Conservation (phyloP, 768 basidiomycete genomes). For the Collybiopsis luxurians region DNA sequence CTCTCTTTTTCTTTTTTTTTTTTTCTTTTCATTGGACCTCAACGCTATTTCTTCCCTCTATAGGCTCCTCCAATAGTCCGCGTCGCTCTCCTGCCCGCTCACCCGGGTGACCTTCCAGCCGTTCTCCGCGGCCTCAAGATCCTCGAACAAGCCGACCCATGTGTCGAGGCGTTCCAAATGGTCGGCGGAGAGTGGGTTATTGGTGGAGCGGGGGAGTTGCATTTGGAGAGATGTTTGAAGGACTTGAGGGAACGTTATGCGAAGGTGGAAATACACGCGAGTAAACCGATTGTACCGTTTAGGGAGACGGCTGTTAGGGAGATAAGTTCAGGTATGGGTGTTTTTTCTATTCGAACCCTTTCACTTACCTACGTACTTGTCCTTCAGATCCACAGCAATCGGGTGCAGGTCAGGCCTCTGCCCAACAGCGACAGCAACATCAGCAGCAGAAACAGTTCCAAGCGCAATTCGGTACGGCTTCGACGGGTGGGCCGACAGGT, state of each 20-base stretch:
- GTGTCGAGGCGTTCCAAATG: constrained; percentile 96
- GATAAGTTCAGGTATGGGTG: constrained; percentile 41
- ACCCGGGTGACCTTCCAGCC: constrained; percentile 85
- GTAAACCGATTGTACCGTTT: constrained; percentile 96
- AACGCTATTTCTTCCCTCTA: no score
- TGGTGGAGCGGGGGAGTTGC: constrained; percentile 91
- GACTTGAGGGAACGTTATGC: constrained; percentile 97
- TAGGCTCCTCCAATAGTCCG: constrained; percentile 91
- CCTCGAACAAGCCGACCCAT: constrained; percentile 93
- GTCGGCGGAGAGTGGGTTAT: constrained; percentile 98
- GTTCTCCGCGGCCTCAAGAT: constrained; percentile 84
- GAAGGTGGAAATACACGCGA: constrained; percentile 87
- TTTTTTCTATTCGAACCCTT: constrained; percentile 9
- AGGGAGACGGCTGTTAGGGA: constrained; percentile 90
- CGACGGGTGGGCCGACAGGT: neutral
- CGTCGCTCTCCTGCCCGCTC: constrained; percentile 86
- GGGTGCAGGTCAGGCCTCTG: no score
- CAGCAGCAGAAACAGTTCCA: constrained; percentile 3
- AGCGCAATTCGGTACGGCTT: neutral
- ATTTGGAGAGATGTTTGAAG: constrained; percentile 95
- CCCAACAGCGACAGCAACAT: neutral
- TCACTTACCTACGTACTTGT: neutral
- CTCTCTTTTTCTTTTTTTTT: no score
- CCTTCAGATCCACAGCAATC: neutral
- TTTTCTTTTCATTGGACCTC: no score